A percentile compares a stretch with the other conserved stretches of the same genome.
phyloP scores from a whole-genome alignment of 2,329 filamentous ascomycete species.

The Paramyrothecium sp. region DNA sequence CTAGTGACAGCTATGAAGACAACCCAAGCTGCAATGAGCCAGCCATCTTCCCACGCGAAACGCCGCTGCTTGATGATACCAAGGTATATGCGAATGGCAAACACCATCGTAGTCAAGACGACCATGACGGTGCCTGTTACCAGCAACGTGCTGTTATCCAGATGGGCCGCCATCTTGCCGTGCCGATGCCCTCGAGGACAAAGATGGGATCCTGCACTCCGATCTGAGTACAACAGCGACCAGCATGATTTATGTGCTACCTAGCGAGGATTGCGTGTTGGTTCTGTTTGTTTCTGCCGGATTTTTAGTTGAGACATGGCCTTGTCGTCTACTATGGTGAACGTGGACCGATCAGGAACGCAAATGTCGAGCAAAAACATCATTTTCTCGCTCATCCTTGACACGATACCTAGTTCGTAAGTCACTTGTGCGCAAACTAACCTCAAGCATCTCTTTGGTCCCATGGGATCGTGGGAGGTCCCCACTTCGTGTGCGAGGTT shows the following conservation, averaged over 20 bases:
- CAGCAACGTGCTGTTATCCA: conserved; percentile 5
- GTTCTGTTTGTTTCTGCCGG: background rate
- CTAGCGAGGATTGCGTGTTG: too few species aligned
- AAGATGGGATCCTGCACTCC: background rate
- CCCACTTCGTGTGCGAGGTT: too few species aligned
- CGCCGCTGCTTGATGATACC: conserved; percentile 6
- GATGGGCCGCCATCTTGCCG: background rate
- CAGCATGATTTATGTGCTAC: background rate
- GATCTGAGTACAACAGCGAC: background rate
- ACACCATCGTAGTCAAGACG: conserved; percentile 6
- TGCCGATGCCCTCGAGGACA: background rate
- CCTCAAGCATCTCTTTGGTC: too few species aligned
- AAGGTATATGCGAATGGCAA: conserved; percentile 4
- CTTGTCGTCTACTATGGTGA: background rate
- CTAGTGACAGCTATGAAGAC: conserved; percentile 10
- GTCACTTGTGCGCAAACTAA: too few species aligned
- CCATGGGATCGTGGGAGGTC: too few species aligned
- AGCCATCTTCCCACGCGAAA: conserved; percentile 11
- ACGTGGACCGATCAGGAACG: background rate
- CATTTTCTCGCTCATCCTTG: too few species aligned
- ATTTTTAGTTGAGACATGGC: background rate
- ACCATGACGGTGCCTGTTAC: conserved; percentile 8
- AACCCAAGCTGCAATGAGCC: conserved; percentile 7
- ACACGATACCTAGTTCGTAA: too few species aligned
- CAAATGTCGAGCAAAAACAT: too few species aligned